A percentile compares a stretch with the other conserved stretches of the same genome.
Conservation (phyloP, 805 yeast genomes). For the Grigorovia humatica region DNA sequence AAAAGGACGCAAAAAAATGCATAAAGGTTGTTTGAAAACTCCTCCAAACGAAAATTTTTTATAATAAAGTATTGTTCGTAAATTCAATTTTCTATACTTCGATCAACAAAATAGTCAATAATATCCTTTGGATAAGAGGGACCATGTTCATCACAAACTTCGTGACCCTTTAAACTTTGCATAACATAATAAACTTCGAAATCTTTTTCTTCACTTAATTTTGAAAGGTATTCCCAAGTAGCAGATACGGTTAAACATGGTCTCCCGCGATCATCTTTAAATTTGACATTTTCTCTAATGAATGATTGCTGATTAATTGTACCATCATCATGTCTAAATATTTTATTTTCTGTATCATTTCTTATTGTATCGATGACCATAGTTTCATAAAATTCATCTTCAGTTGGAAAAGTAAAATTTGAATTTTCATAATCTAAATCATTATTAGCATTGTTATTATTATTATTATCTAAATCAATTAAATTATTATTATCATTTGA, state of each 20-base stretch:
- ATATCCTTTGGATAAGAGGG: constrained; percentile 21
- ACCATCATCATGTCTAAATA: constrained; percentile 1
- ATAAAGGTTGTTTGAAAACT: no score
- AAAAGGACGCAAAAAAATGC: no score
- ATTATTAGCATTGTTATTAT: not conserved
- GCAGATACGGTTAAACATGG: constrained; percentile 63
- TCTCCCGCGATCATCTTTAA: constrained; percentile 21
- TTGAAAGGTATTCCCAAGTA: constrained; percentile 69
- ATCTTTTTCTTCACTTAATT: constrained; percentile 36
- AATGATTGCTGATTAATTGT: constrained; percentile 1
- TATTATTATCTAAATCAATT: not conserved
- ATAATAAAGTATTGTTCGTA: not conserved
- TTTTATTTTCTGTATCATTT: constrained; percentile 1
- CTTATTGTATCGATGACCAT: constrained; percentile 5
- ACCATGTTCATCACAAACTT: constrained; percentile 71
- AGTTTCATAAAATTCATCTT: constrained; percentile 20
- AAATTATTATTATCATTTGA: not conserved
- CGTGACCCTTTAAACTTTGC: constrained; percentile 50
- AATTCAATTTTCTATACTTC: constrained; percentile 3
- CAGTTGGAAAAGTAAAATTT: constrained; percentile 24
- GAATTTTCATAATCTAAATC: constrained; percentile 2
- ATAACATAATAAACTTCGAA: constrained; percentile 50
- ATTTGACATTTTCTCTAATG: constrained; percentile 3
- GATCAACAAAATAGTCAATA: constrained; percentile 9
- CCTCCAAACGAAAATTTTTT: no score